These are phyloP conservation scores for Pseudonitzschia pungens DNA, from an alignment of 108 stramenopile species.

Conservation along the genomic window DNA sequence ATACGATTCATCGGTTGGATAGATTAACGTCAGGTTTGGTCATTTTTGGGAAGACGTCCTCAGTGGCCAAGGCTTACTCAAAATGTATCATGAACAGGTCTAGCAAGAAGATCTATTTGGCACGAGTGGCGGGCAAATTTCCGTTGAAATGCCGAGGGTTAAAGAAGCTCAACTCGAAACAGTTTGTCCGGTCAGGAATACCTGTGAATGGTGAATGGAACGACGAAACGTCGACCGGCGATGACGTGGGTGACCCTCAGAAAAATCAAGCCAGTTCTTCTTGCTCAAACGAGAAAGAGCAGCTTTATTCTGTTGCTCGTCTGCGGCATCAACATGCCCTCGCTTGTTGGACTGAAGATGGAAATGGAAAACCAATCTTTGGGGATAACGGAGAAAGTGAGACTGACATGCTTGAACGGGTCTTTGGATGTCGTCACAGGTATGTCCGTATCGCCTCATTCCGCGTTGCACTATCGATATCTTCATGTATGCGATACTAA, in stretches of 20 bases:
- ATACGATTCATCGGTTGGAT: constrained; percentile 78
- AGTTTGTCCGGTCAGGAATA: constrained; percentile 4
- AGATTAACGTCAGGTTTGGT: constrained; percentile 78
- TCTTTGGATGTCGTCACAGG: neutral
- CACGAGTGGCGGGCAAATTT: constrained; percentile 74
- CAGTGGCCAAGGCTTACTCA: constrained; percentile 59
- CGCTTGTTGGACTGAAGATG: constrained; percentile 56
- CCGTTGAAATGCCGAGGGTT: constrained; percentile 38
- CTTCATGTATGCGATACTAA: neutral
- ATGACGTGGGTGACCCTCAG: constrained; percentile 10
- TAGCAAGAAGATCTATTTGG: constrained; percentile 77
- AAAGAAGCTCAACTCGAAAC: neutral
- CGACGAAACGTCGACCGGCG: neutral
- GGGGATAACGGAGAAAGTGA: neutral
- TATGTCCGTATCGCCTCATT: neutral
- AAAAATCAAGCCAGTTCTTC: constrained; percentile 3
- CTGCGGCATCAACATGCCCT: constrained; percentile 33
- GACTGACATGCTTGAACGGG: neutral
- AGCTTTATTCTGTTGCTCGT: neutral
- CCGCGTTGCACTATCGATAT: neutral
- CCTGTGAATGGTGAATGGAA: constrained; percentile 44
- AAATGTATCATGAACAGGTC: constrained; percentile 65
- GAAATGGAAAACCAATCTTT: constrained; percentile 20
- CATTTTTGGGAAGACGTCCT: constrained; percentile 63
- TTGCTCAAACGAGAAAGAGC: neutral